Conservation (phyloP, 2,329 filamentous ascomycete species). For the Hypoxylon sp. region DNA sequence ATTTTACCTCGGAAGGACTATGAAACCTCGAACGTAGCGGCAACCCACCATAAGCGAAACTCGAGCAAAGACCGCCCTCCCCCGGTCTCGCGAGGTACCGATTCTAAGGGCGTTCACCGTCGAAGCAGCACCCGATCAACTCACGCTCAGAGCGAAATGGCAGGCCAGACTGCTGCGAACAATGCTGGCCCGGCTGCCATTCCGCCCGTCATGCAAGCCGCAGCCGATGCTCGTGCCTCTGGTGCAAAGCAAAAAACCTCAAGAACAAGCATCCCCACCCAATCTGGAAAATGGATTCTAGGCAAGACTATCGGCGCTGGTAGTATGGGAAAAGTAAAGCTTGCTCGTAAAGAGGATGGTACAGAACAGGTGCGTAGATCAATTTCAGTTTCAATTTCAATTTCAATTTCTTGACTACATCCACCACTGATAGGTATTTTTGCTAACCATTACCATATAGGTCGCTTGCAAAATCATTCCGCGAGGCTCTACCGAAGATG, state of each 20-base stretch:
- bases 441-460: constrained; percentile 55
- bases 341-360: constrained; percentile 88
- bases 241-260: constrained; percentile 63
- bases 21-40: constrained; percentile 72
- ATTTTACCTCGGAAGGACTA: constrained; percentile 70
- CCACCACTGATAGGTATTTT: background rate
- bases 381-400: no score
- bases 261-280: constrained; percentile 86
- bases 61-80: constrained; percentile 68
- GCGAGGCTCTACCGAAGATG: constrained; percentile 86
- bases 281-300: constrained; percentile 91
- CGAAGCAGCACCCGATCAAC: constrained; percentile 61
- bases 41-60: constrained; percentile 66
- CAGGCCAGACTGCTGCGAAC: constrained; percentile 59
- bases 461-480: constrained; percentile 98
- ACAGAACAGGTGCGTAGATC: constrained; percentile 79
- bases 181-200: constrained; percentile 63
- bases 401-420: no score
- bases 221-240: constrained; percentile 57
- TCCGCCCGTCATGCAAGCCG: constrained; percentile 55
- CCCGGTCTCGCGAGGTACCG: constrained; percentile 62
- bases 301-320: constrained; percentile 97
- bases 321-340: constrained; percentile 98
- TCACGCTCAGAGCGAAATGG: constrained; percentile 55
- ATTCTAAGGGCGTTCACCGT: constrained; percentile 58